phyloP scores from a whole-genome alignment of 228 moss, liverwort and hornwort genomes.

The Sphagnum fallax region DNA sequence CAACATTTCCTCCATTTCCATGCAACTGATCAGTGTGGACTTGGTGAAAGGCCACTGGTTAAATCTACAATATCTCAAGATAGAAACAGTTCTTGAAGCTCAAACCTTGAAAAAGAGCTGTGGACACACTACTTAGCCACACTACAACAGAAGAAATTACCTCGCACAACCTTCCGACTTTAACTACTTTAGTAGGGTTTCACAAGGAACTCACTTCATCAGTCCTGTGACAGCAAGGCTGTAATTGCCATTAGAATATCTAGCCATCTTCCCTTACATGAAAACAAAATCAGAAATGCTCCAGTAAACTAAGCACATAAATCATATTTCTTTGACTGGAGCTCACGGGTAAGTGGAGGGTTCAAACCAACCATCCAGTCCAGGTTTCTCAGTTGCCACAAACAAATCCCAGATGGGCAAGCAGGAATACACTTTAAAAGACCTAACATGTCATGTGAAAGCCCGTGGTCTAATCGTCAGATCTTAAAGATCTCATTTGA shows the following conservation, averaged over 20 bases:
- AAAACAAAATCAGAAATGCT: slow-evolving; percentile 78
- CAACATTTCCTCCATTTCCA: too few species aligned
- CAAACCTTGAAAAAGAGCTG: too few species aligned
- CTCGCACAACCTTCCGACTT: too few species aligned
- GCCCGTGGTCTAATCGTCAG: slow-evolving; percentile 52
- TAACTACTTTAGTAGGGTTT: too few species aligned
- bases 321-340: slow-evolving; percentile 55
- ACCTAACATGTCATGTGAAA: slow-evolving; percentile 70
- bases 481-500: too few species aligned
- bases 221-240: slow-evolving; percentile 35
- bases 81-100: too few species aligned
- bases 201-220: too few species aligned
- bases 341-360: slow-evolving; percentile 39
- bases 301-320: slow-evolving; percentile 55
- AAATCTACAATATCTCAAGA: too few species aligned
- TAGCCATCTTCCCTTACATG: slow-evolving; percentile 74
- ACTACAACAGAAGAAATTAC: too few species aligned
- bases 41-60: too few species aligned
- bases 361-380: slow-evolving; percentile 20
- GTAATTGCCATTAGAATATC: slow-evolving; percentile 78
- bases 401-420: slow-evolving; percentile 43
- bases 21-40: too few species aligned
- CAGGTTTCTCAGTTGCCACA: slow-evolving; percentile 27
- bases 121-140: too few species aligned
- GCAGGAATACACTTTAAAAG: slow-evolving; percentile 76